Percentiles rank a stretch among this genome's conserved stretches.
Evolutionary conservation across 768 basidiomycete genomes (phyloP).

Genomic region (Hygrocybe punicea): DNA sequence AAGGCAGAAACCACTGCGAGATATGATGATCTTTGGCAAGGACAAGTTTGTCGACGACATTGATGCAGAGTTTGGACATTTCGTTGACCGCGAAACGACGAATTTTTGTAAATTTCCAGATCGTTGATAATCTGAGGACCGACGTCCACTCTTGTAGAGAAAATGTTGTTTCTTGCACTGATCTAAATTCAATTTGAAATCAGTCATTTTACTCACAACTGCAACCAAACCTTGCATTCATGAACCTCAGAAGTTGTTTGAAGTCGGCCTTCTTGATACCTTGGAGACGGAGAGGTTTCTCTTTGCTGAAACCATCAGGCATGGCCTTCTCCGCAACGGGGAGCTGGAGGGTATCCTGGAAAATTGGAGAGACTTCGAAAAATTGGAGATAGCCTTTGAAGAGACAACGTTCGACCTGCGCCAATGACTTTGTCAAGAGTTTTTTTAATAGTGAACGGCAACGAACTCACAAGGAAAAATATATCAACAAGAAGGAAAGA

Average conservation of each 20-base stretch:
- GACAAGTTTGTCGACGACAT: constrained; percentile 26
- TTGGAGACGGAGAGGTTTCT: constrained; percentile 22
- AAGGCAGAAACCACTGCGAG: constrained; percentile 31
- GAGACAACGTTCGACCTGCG: constrained; percentile 26
- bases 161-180: constrained; percentile 2
- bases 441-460: too few species aligned
- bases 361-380: constrained; percentile 26
- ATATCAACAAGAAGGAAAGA: neutral
- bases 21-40: constrained; percentile 33
- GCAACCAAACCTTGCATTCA: constrained; percentile 27
- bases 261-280: constrained; percentile 25
- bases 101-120: constrained; percentile 30
- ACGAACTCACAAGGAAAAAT: neutral
- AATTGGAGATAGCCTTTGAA: constrained; percentile 27
- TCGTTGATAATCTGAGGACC: constrained; percentile 35
- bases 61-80: constrained; percentile 13
- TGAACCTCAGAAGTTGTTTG: constrained; percentile 18
- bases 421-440: neutral
- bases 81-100: constrained; percentile 24
- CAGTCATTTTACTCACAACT: neutral
- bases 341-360: constrained; percentile 21
- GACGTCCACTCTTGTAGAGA: constrained; percentile 32
- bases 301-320: constrained; percentile 21
- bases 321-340: constrained; percentile 12
- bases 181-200: neutral